Evolutionary conservation across 169 alveolate species (phyloP), one percentile per base, ranked within the genome.

Genomic region (Eimeria necatrix): DNA sequence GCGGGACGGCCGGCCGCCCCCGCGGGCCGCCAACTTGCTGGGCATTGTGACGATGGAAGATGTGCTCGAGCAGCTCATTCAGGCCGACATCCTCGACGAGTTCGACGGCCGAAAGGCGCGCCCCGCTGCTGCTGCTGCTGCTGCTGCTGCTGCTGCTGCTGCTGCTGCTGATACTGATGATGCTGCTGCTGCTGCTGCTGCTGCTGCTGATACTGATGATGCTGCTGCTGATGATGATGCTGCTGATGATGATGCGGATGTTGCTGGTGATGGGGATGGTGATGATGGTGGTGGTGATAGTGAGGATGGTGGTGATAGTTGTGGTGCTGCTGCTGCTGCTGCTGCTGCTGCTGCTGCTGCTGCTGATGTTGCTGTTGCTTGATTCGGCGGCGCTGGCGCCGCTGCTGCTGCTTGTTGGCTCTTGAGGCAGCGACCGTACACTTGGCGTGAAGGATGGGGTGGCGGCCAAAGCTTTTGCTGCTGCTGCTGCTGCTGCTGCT

Each of bases 41-140:
- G 96, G 96, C 41, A 80, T 93, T 7, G 96, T 93, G 32, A 93
- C 96, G 49, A 46, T 93, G 20, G 96, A 93, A 41, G 96, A 93
- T 24, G 96, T 93, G 49, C 59, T 93, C 7, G 96, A 93, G 94
- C 93, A 93, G 83, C 94, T 93, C 60, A 80, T 93, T 48, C 96
- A 93, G 74, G 94, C 52, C 59, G 93, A 80, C 20, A 93, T 93
- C 32, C n/a, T 73, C 60, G 96, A 93, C 32, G 96, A 93, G 70
- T 93, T 93, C 52, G 96, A 93, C 56, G n/a, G 91, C 46, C 8
- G 20, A 24, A 64, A 20, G 76, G 76, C 20, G 64, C 20, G 64
- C 64, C 64, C 32, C 78, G 68, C 68, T 18, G 20, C 68, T 56
- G 12, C 20, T 56, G 2, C 68, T 56, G 68, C 68, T 56, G 0